Base-by-base conservation (phyloP, 164 flowering plant species). In the Liriodendron chinense region DNA sequence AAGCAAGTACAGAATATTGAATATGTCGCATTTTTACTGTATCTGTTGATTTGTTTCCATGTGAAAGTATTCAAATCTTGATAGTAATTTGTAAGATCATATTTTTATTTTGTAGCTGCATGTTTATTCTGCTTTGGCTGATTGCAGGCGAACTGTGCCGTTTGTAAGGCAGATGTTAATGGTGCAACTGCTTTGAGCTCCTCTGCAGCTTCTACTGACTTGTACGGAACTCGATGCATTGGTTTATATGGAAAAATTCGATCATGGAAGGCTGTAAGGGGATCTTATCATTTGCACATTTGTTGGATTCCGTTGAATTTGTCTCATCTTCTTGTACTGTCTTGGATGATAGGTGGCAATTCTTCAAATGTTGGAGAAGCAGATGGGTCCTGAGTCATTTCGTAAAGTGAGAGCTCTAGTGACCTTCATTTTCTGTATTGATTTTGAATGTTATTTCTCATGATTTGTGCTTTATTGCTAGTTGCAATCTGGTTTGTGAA, bases 281-380 rank as follows among this genome's bases (percentile, higher is more conserved):
- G 48, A 61, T 22, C 69, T 72, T 16, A 16, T 26, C 13, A 1
- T 56, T 72, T 65, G n/a, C 57, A 21, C 66, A 66, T 66, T 14
- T 56, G 7, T 61, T n/a, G 14, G 14, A 18, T 59, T 18, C 24
- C 16, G 47, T 14, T 59, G 65, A 1, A 9, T 7, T 47, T 7
- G 7, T 23, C 3, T 68, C 21, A 25, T 68, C 47, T 64, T 70
- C 1, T 48, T 53, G 9, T 72, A 65, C 34, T 23, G 18, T 72
- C 65, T 64, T 24, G 71, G 47, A 48, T 75, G 18, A 69, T 73
- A 95, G 99, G 97, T 96, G 78, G 96, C 99, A 25, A 72, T 96
- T 79, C 97, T 96, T 77, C 96, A 96, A 81, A 94, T 96, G 97
- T 78, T 96, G 84, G 99, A 96, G 83, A 96, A 96, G 82, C 99